phyloP scores from a whole-genome alignment of 176 grass and related monocot genomes.

The Guadua angustifolia region DNA sequence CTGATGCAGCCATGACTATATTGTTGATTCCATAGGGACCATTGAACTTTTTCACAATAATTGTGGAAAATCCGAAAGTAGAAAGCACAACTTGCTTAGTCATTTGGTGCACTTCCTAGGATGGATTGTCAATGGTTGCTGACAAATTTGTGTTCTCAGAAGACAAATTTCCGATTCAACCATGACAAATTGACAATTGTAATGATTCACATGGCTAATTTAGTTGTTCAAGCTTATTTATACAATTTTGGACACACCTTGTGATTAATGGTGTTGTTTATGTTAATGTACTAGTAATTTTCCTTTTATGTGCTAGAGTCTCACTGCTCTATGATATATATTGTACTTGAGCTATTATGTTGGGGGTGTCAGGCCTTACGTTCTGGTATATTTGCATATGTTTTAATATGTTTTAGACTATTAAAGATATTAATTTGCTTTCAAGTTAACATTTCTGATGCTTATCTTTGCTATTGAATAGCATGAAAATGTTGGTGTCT shows the following conservation, averaged over 20 bases:
- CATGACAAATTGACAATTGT: neutral
- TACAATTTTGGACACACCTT: neutral
- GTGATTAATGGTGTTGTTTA: neutral
- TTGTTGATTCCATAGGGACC: neutral
- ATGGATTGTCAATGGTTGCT: neutral
- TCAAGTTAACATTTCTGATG: conserved; percentile 2
- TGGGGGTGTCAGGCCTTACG: neutral
- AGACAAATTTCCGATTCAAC: neutral
- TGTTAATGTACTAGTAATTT: conserved; percentile 1
- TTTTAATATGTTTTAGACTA: neutral
- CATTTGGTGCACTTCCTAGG: neutral
- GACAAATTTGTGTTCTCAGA: neutral
- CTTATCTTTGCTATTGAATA: neutral
- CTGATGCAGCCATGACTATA: neutral
- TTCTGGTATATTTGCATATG: conserved; percentile 18
- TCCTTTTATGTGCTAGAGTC: neutral
- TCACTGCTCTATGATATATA: neutral
- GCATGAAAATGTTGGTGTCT: conserved; percentile 20
- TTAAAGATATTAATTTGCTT: neutral
- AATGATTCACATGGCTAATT: neutral
- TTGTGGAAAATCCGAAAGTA: neutral
- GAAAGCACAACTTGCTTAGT: neutral
- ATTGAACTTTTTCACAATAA: neutral
- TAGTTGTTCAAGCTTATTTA: neutral
- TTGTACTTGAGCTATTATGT: neutral